phyloP scores from a whole-genome alignment of 371 early-diverging fungal species.

The Quaeritorhiza haematococci region DNA sequence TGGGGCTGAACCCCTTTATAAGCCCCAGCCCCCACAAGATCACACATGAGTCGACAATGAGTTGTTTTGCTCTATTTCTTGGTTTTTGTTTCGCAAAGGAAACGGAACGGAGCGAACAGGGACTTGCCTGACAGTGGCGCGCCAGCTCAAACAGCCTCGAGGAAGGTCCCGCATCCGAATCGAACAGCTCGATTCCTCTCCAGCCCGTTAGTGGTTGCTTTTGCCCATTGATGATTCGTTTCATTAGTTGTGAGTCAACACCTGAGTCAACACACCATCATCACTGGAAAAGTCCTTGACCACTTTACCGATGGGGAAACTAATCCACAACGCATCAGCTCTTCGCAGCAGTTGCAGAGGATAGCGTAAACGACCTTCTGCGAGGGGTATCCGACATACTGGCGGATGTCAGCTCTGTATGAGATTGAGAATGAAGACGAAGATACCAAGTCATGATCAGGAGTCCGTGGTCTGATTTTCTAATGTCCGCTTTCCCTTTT shows the following conservation, averaged over 20 bases:
- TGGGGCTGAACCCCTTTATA: slow-evolving; percentile 36
- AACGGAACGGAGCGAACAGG: slow-evolving; percentile 10
- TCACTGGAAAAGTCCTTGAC: no score
- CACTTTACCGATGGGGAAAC: slow-evolving; percentile 18
- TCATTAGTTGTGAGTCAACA: slow-evolving; percentile 1
- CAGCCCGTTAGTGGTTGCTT: slow-evolving; percentile 16
- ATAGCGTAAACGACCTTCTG: slow-evolving; percentile 48
- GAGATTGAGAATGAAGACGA: neutral
- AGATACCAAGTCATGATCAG: neutral
- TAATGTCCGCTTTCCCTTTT: slow-evolving; percentile 27
- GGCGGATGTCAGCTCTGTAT: slow-evolving; percentile 37
- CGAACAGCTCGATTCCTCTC: slow-evolving; percentile 23
- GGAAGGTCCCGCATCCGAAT: slow-evolving; percentile 2
- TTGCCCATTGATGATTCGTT: neutral
- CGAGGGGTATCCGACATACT: slow-evolving; percentile 49
- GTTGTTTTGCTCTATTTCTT: no score
- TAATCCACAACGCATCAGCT: slow-evolving; percentile 39
- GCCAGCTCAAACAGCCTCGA: slow-evolving; percentile 11
- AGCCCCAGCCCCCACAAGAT: no score
- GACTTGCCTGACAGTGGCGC: slow-evolving; percentile 18
- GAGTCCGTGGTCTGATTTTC: neutral
- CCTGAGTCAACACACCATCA: neutral
- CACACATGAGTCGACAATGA: no score
- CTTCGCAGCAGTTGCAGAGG: slow-evolving; percentile 38
- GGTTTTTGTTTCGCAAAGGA: slow-evolving; percentile 6